These are phyloP conservation scores for Calonectria crousiana DNA, from an alignment of 2,329 filamentous ascomycete species.

Conservation along the genomic window DNA sequence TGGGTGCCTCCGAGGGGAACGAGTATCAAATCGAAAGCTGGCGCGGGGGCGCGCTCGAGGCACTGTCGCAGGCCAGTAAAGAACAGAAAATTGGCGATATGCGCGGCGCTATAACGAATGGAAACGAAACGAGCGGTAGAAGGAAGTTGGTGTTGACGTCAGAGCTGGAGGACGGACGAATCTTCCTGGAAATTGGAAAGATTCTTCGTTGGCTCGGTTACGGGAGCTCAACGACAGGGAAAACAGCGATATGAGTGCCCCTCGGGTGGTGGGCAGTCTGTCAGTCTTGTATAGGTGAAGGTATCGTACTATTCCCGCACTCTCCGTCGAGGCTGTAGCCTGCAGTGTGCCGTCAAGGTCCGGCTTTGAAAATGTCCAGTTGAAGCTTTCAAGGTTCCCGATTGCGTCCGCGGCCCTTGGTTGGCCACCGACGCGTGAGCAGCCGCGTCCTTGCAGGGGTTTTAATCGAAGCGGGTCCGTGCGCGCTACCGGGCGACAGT, in stretches of 20 bases:
- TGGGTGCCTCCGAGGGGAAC: slow-evolving; percentile 10
- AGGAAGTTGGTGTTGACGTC: slow-evolving; percentile 19
- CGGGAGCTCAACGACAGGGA: background rate
- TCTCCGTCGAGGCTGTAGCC: slow-evolving; percentile 30
- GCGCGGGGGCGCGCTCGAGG: background rate
- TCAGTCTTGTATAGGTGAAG: background rate
- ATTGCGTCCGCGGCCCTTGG: slow-evolving; percentile 10
- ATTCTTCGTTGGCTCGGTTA: slow-evolving; percentile 15
- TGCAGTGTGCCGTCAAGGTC: slow-evolving; percentile 27
- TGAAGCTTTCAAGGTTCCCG: slow-evolving; percentile 28
- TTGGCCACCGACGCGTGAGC: slow-evolving; percentile 32
- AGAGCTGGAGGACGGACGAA: slow-evolving; percentile 32
- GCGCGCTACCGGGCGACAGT: slow-evolving; percentile 26
- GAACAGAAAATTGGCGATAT: background rate
- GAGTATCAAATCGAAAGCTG: background rate
- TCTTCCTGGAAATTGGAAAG: slow-evolving; percentile 24
- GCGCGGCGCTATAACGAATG: background rate
- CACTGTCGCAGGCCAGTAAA: background rate
- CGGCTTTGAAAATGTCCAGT: slow-evolving; percentile 33
- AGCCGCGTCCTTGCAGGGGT: slow-evolving; percentile 42
- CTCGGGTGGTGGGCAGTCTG: background rate
- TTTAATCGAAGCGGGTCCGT: slow-evolving; percentile 40
- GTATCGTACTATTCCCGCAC: slow-evolving; percentile 13
- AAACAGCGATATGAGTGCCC: background rate
- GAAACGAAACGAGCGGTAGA: background rate